Percentiles rank a stretch among this genome's conserved stretches.
phyloP scores from a whole-genome alignment of 805 yeast species.

The Blastobotrys muscicola region DNA sequence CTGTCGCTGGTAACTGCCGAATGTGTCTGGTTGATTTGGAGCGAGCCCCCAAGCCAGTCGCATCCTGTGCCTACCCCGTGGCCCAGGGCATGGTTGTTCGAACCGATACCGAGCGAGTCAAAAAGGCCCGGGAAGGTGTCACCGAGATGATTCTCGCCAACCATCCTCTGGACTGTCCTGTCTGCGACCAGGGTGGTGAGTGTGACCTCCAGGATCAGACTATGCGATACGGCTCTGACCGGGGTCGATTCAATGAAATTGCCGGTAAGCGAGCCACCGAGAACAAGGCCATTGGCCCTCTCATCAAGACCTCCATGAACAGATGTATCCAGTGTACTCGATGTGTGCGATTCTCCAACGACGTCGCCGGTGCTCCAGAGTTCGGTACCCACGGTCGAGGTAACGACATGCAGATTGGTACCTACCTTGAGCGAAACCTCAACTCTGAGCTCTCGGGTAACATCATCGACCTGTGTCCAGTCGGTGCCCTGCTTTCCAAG shows the following conservation, averaged over 20 bases:
- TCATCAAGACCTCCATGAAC: slow-evolving; percentile 84
- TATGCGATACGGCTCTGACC: slow-evolving; percentile 71
- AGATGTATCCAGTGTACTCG: slow-evolving; percentile 89
- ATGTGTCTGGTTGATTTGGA: slow-evolving; percentile 89
- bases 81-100: slow-evolving; percentile 80
- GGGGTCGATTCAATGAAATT: slow-evolving; percentile 76
- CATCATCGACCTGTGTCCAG: slow-evolving; percentile 82
- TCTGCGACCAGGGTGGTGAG: slow-evolving; percentile 92
- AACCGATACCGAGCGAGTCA: slow-evolving; percentile 68
- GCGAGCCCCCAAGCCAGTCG: slow-evolving; percentile 80
- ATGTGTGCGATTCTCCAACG: slow-evolving; percentile 83
- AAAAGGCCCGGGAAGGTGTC: slow-evolving; percentile 80
- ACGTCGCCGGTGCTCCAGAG: slow-evolving; percentile 88
- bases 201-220: slow-evolving; percentile 88
- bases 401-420: slow-evolving; percentile 86
- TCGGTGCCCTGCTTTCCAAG: slow-evolving; percentile 82
- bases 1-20: slow-evolving; percentile 88
- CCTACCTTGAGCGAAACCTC: slow-evolving; percentile 75
- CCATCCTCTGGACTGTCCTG: slow-evolving; percentile 89
- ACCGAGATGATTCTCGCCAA: slow-evolving; percentile 81
- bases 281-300: slow-evolving; percentile 83
- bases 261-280: slow-evolving; percentile 84
- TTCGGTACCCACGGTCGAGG: slow-evolving; percentile 86
- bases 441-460: slow-evolving; percentile 82
- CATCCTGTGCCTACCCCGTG: slow-evolving; percentile 90